Evolutionary conservation across 2,329 filamentous ascomycete species (phyloP).

Genomic region (Aspergillus jensenii): DNA sequence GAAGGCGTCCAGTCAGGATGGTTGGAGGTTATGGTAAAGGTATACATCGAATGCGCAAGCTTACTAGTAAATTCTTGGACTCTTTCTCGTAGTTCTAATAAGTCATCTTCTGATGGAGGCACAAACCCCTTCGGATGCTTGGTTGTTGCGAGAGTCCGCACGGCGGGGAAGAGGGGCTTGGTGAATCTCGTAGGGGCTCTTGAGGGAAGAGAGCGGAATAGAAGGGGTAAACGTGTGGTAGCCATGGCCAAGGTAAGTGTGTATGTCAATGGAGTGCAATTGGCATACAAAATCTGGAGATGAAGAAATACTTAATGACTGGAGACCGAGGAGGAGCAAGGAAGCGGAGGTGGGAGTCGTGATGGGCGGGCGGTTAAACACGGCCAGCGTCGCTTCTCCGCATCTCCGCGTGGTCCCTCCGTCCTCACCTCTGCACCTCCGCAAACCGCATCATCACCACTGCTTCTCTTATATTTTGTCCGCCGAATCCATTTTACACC

Average conservation of each 20-base stretch:
- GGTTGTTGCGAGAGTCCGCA: slow-evolving; percentile 55
- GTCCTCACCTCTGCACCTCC: slow-evolving; percentile 12
- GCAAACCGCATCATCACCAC: slow-evolving; percentile 12
- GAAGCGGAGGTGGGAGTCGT: neutral
- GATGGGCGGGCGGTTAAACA: slow-evolving; percentile 36
- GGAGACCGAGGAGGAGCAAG: neutral
- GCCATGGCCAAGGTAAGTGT: slow-evolving; percentile 29
- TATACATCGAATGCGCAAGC: slow-evolving; percentile 4
- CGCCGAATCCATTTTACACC: neutral
- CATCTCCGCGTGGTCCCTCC: slow-evolving; percentile 12
- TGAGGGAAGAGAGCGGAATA: slow-evolving; percentile 32
- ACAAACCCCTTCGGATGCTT: slow-evolving; percentile 67
- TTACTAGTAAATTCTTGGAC: slow-evolving; percentile 80
- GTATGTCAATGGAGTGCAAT: neutral
- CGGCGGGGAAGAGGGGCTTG: slow-evolving; percentile 32
- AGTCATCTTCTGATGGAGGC: slow-evolving; percentile 68
- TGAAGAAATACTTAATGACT: neutral
- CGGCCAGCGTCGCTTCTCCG: slow-evolving; percentile 48
- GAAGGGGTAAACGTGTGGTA: slow-evolving; percentile 29
- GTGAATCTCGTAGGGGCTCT: slow-evolving; percentile 27
- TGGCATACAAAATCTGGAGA: neutral
- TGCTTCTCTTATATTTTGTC: neutral
- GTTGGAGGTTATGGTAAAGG: neutral
- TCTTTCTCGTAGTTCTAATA: slow-evolving; percentile 76
- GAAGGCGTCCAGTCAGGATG: neutral